Evolutionary conservation across 1,284 basidiomycete species (phyloP).

Genomic region (Ustilago nuda): DNA sequence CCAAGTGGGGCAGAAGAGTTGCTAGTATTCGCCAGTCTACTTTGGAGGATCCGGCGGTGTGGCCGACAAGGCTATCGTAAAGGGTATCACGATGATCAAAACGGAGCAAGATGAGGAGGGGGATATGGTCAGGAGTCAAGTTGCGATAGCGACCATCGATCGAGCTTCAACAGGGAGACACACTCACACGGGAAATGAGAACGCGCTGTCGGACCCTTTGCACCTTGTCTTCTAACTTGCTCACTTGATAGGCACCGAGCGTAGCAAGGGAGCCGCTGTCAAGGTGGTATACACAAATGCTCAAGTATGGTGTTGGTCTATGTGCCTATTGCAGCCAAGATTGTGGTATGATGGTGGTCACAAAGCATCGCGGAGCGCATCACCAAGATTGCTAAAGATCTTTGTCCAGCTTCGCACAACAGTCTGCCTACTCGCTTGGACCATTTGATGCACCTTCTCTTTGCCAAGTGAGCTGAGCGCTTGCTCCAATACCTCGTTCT

Average conservation of each 20-base stretch:
- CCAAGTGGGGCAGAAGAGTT: background rate
- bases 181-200: too few relatives aligned
- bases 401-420: constrained; percentile 25
- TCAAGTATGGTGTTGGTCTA: background rate
- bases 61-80: too few relatives aligned
- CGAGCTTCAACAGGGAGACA: too few relatives aligned
- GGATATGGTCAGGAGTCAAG: too few relatives aligned
- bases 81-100: too few relatives aligned
- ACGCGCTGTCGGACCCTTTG: too few relatives aligned
- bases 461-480: constrained; percentile 23
- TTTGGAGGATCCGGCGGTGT: too few relatives aligned
- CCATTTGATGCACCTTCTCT: constrained; percentile 27
- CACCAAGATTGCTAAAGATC: constrained; percentile 29
- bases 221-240: too few relatives aligned
- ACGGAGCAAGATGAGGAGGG: too few relatives aligned
- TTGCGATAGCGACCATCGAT: too few relatives aligned
- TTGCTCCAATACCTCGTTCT: constrained; percentile 11
- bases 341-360: constrained; percentile 1
- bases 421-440: constrained; percentile 17
- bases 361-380: constrained; percentile 39
- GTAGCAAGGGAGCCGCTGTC: background rate
- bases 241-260: too few relatives aligned
- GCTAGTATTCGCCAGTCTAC: too few relatives aligned
- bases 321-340: background rate
- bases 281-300: background rate